Evolutionary conservation across 257 asterid species (phyloP), one percentile per base, ranked within the genome.

Genomic region (Solanum paucissectum): DNA sequence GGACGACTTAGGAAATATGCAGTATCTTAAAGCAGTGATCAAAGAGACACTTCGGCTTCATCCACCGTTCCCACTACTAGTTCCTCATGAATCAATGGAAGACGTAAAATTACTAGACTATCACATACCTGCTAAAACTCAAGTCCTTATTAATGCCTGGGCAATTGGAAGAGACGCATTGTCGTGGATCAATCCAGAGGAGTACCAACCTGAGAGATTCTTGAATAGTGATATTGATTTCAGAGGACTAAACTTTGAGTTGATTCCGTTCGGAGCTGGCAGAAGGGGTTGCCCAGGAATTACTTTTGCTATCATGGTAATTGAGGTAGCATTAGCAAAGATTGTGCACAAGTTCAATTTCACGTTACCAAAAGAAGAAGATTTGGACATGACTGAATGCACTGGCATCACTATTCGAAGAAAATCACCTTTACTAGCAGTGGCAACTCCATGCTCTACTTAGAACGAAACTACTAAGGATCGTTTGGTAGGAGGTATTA

Each of bases 181-280:
- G 2, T 36, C 34, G 6, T 94, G 98, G 95, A 84, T 92, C 5
- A 27, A 94, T 2, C 91, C 94, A 0, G 92, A 91, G 29, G 88
- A 93, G 5, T 94, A 92, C 83, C 44, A 1, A 1, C 97, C 95
- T 0, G 97, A 94, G 34, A 91, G 95, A 13, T 94, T 95, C 33
- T 55, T 90, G 68, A 79, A 87, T 20, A 14, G 69, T 7, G 12
- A 60, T 27, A 83, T 87, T 9, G 95, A 94, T 77, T 90, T 85
- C 60, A 90, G 13, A 55, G 95, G 96, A 23, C 44, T 87, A 0
- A 83, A 94, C 74, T 92, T 93, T 20, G 93, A 93, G 87, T 83
- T 90, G 25, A 89, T 89, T 13, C 97, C 95, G 1, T 94, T 93
- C 25, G 95, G 98, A 1, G 92, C 94, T 0, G 98, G 98, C 1